Evolutionary conservation across 345 rosid genomes (phyloP), one percentile per base, ranked within the genome.

Genomic region (Aquilaria malaccensis): DNA sequence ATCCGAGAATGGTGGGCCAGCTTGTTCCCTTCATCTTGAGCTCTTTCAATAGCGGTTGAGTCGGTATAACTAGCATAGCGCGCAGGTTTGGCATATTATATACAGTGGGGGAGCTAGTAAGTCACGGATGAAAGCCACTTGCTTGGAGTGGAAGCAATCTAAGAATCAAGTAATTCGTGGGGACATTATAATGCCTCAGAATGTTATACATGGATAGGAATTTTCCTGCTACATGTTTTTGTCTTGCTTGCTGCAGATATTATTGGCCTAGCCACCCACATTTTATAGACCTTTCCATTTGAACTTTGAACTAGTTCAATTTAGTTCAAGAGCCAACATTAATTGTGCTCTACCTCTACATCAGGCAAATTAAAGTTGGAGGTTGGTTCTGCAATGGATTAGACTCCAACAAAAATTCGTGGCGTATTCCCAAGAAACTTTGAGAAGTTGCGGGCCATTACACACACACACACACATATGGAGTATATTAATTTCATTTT

Each of bases 11-110:
- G 30, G 58, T 58, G 13, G 60, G 52, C 48, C 33, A 50, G 69
- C 59, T 59, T 37, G 55, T 51, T 55, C 53, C 74, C 15, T 62
- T 69, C 73, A 69, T 78, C 67, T 58, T 58, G 58, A 52, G 58
- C 33, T 45, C 43, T 10, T 63, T 13, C 29, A 32, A n/a, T 11
- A 13, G 55, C 55, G 22, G 55, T 13, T 7, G 7, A 9, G 2
- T 10, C 9, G 9, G n/a, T 30, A 0, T 13, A n/a, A 11, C 3
- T 9, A 52, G n/a, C 55, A 52, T 30, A 13, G n/a, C 22, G n/a
- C 22, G n/a, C 22, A 10, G n/a, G 12, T 10, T 10, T 13, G 13
- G 41, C 50, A 14, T 61, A 70, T 68, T 71, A 73, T 70, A 70
- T 65, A 37, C 55, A 62, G 3, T 45, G 33, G 15, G 41, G 29